phyloP scores from a whole-genome alignment of 257 asterid genomes.

The Dorcoceras hygrometricum region DNA sequence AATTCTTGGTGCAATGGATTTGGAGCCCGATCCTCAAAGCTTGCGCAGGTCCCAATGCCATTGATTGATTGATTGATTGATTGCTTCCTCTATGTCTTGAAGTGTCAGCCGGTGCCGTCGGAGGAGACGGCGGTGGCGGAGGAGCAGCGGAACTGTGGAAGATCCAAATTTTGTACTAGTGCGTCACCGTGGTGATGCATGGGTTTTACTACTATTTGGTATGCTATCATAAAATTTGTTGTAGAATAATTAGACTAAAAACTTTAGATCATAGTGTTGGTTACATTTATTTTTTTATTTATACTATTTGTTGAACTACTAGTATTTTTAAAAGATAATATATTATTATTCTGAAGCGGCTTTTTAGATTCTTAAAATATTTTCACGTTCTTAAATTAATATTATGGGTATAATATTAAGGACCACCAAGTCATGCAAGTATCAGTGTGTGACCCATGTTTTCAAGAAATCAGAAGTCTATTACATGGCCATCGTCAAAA shows the following conservation, averaged over 20 bases:
- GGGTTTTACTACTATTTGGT: neutral
- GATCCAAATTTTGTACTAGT: neutral
- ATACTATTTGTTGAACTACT: too few relatives aligned
- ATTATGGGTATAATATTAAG: too few relatives aligned
- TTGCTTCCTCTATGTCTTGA: neutral
- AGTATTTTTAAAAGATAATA: too few relatives aligned
- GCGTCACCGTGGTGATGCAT: neutral
- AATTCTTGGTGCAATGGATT: constrained; percentile 79
- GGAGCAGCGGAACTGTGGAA: neutral
- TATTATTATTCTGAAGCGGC: too few relatives aligned
- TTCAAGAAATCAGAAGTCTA: neutral
- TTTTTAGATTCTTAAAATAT: too few relatives aligned
- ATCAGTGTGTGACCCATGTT: too few relatives aligned
- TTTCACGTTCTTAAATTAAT: too few relatives aligned
- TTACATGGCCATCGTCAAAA: neutral
- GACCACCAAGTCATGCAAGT: too few relatives aligned
- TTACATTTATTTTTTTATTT: too few relatives aligned
- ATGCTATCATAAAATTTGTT: neutral
- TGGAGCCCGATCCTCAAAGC: constrained; percentile 77
- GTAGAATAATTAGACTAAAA: too few relatives aligned
- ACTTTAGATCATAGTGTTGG: neutral
- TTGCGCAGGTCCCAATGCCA: constrained; percentile 87
- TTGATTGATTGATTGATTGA: constrained; percentile 65
- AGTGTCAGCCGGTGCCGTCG: neutral
- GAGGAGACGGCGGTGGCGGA: neutral